A percentile compares a stretch with the other conserved stretches of the same genome.
Conservation (phyloP, 345 rosid species). For the Turnera subulata region DNA sequence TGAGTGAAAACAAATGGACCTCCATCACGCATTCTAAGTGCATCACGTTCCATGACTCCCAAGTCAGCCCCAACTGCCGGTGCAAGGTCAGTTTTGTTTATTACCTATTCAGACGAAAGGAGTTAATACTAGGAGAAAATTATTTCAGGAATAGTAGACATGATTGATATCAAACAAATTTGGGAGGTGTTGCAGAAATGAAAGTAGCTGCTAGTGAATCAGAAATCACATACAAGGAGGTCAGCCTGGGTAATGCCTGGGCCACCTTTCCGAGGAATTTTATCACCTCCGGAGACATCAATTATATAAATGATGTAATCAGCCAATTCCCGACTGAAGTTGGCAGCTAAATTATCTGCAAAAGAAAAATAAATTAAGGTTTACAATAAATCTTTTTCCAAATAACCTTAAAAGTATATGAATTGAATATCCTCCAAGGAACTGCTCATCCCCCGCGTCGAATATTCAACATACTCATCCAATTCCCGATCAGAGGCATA, state of each 20-base stretch:
- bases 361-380: constrained; percentile 8
- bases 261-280: constrained; percentile 95
- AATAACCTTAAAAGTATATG: background rate
- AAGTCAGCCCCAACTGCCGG: constrained; percentile 83
- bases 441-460: too few species aligned
- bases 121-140: background rate
- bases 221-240: constrained; percentile 51
- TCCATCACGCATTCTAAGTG: constrained; percentile 93
- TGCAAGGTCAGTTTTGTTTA: constrained; percentile 95
- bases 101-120: constrained; percentile 45
- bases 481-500: too few species aligned
- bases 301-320: constrained; percentile 93
- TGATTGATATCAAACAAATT: background rate
- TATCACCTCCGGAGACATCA: constrained; percentile 92
- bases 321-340: constrained; percentile 94
- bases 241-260: constrained; percentile 99
- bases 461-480: too few species aligned
- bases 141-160: background rate
- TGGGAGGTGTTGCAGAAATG: background rate
- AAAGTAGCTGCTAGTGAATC: background rate
- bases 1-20: constrained; percentile 95
- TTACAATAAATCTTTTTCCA: background rate
- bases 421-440: background rate
- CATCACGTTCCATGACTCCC: constrained; percentile 82
- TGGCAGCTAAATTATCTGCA: constrained; percentile 94